Conservation (phyloP, 1,139 yeast genomes). For the Taphrina deformans region DNA sequence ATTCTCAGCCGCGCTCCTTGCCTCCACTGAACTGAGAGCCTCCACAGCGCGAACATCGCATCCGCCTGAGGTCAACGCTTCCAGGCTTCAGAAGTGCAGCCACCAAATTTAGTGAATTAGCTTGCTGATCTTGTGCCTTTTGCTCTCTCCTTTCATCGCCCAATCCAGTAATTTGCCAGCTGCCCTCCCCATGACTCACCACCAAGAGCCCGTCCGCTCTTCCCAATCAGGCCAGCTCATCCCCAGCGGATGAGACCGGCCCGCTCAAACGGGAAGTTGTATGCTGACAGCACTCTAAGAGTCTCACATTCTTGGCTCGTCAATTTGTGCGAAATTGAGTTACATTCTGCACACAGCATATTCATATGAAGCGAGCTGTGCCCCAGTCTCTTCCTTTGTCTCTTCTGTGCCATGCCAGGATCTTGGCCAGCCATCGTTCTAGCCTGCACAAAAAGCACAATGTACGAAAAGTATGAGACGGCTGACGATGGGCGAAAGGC, state of each 20-base stretch:
- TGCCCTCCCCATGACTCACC: background rate
- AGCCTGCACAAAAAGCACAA: background rate
- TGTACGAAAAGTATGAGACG: background rate
- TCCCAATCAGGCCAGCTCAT: background rate
- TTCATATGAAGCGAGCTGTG: background rate
- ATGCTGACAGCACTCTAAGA: background rate
- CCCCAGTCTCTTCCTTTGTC: background rate
- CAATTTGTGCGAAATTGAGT: background rate
- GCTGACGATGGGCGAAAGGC: background rate
- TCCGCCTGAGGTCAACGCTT: background rate
- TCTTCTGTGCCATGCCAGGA: too few species aligned
- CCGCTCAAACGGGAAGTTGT: background rate
- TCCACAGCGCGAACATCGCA: background rate
- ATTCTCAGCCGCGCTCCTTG: conserved; percentile 2
- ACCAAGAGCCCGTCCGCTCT: background rate
- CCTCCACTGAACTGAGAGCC: background rate
- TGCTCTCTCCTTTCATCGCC: background rate
- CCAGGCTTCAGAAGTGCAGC: background rate
- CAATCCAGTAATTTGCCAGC: background rate
- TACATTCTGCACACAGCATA: background rate
- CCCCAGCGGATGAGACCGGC: background rate
- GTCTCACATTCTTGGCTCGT: background rate
- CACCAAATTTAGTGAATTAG: background rate
- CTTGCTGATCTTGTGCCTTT: background rate
- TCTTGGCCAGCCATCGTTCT: background rate